Evolutionary conservation across 108 stramenopile species (phyloP), one percentile per base, ranked within the genome.

Genomic region (Licmophora abbreviata): DNA sequence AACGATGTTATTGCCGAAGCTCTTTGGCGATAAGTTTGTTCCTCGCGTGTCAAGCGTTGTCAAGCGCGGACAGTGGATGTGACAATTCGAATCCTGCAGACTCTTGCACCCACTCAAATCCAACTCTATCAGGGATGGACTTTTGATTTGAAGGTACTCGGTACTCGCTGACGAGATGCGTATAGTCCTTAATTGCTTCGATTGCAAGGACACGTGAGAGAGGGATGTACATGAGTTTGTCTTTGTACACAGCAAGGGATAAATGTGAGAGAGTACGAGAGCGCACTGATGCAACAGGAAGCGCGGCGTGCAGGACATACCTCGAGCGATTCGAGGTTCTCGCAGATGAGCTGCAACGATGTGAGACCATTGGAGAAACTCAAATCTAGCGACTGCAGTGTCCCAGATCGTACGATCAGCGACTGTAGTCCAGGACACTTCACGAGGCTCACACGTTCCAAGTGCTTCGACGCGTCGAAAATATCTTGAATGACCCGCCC

Each of bases 351-450:
- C 9, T 34, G 29, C 17, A 63, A 32, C 2, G 20, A 18, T 0
- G 8, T 3, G 34, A 63, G 18, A 12, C 30, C 30, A 41, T 54
- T 27, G 29, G 38, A 43, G 21, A 45, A 44, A 0, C 35, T n/a
- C 1, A 42, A 44, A 27, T 56, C 43, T 27, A 63, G 46, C 3
- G 12, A 29, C 29, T 33, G 23, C 21, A 63, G 34, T 14, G 30
- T 46, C 3, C 0, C 1, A 11, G 54, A 62, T 27, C 11, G 25
- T 17, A 63, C 18, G 9, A 48, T 1, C 46, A 63, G 28, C 10
- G 38, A 14, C 8, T 33, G 15, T 2, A 63, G 29, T 10, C 54
- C 29, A 2, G 5, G 4, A 32, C 62, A 63, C 36, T 63, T 48
- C 28, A 37, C 29, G 22, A 56, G 15, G 11, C 32, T 37, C 33